Evolutionary conservation across 768 basidiomycete genomes (phyloP), one percentile per base, ranked within the genome.

Genomic region (Boletus reticulatus): DNA sequence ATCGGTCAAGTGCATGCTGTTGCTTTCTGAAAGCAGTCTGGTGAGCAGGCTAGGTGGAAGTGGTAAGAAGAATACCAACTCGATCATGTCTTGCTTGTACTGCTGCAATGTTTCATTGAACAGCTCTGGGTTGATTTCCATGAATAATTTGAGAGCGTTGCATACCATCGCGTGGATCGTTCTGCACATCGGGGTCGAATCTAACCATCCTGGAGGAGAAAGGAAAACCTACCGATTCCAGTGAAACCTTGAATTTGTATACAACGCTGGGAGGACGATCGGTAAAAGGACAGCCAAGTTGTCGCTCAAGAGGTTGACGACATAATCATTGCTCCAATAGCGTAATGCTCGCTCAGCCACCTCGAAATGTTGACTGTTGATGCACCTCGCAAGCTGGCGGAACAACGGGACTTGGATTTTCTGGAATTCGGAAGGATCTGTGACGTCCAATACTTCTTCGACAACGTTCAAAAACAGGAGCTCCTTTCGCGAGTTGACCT

Each of bases 251-350:
- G 95, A 98, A 73, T 98, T 98, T 39, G 87, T 88, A 72, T 97
- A 98, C 59, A 99, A 74, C 8, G 95, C 90, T 29, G 96, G 94
- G 78, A 98, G 98, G 48, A 99, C 94, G 67, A 99, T 92, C 9
- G 97, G 97, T 31, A 99, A 80, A 56, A 99, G 84, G 58, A 87
- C 73, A 24, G 84, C 73, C 60, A 98, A 80, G 70, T 98, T 98
- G 67, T 98, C 94, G 72, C 93, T 92, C 93, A 99, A 98, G 50
- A 99, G 83, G 73, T 97, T 99, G 65, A 99, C 92, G 61, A 98
- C 95, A 75, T 98, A 99, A 76, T 98, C 97, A 75, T 98, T 98
- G 76, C 98, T 98, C 97, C 97, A 99, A 73, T 97, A 98, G 63
- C 97, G 81, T 57, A 99, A 74, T 4, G 96, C 96, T 41, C 97